A percentile compares a stretch with the other conserved stretches of the same genome.
Evolutionary conservation across 2,329 filamentous ascomycete species (phyloP).

Genomic region (Juglanconis juglandina): DNA sequence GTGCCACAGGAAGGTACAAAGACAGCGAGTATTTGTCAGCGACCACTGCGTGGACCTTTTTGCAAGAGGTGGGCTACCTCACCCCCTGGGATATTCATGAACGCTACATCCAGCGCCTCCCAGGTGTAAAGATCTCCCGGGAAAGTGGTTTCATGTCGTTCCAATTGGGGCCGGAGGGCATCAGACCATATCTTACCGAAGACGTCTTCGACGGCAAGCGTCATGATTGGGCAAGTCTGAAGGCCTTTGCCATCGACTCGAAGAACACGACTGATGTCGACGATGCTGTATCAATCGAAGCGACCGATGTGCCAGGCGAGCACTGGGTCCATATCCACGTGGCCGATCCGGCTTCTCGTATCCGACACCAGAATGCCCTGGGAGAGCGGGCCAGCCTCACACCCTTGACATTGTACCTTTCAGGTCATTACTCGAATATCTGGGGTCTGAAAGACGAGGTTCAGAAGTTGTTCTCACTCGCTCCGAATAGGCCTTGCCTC

Average conservation of each 20-base stretch:
- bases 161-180: constrained; percentile 22
- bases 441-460: constrained; percentile 29
- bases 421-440: constrained; percentile 58
- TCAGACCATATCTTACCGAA: constrained; percentile 1
- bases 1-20: constrained; percentile 57
- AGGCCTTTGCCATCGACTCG: constrained; percentile 71
- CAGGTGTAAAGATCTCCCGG: constrained; percentile 41
- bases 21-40: constrained; percentile 44
- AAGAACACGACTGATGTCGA: constrained; percentile 68
- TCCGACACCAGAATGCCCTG: constrained; percentile 56
- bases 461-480: constrained; percentile 54
- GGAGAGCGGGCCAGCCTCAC: constrained; percentile 60
- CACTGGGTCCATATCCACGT: constrained; percentile 77
- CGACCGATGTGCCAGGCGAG: constrained; percentile 47
- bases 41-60: constrained; percentile 57
- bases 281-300: constrained; percentile 72
- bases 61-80: constrained; percentile 73
- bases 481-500: constrained; percentile 47
- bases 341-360: constrained; percentile 72
- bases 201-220: constrained; percentile 51
- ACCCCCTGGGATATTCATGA: constrained; percentile 67
- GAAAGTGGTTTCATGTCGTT: constrained; percentile 40
- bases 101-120: constrained; percentile 58
- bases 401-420: constrained; percentile 57
- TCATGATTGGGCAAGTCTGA: constrained; percentile 55